Percentiles rank a stretch among this genome's conserved stretches.
Conservation (phyloP, 2,329 filamentous ascomycete genomes). For the Coniochaeta hoffmannii region DNA sequence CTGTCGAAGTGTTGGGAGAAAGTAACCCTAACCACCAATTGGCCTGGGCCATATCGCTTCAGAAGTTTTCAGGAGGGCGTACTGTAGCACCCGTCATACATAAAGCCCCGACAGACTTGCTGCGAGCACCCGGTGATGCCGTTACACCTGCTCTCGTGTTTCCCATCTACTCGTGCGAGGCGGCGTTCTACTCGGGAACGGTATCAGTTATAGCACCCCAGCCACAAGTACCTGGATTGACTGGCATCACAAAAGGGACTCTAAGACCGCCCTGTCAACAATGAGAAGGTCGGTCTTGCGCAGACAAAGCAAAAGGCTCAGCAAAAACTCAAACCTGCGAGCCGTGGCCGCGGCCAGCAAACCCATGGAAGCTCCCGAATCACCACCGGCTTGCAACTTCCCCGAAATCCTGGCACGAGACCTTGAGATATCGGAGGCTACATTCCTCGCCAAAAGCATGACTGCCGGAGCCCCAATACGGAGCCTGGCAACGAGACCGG, state of each 20-base stretch:
- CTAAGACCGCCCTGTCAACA: not conserved
- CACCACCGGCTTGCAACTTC: conserved; percentile 33
- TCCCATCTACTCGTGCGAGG: not conserved
- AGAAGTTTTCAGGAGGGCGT: not conserved
- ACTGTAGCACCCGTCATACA: conserved; percentile 1
- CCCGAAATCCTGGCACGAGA: conserved; percentile 50
- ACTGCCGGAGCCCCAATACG: conserved; percentile 40
- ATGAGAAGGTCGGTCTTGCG: not conserved
- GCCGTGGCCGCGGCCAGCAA: not conserved
- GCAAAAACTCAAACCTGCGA: not conserved
- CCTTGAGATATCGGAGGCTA: conserved; percentile 37
- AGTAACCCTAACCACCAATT: not conserved
- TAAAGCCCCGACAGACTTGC: not conserved
- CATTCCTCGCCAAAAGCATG: conserved; percentile 44
- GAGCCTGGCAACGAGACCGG: conserved; percentile 22
- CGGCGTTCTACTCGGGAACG: not conserved
- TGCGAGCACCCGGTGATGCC: not conserved
- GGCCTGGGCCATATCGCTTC: not conserved
- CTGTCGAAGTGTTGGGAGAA: not conserved
- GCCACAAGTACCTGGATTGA: not conserved
- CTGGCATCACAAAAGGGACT: not conserved
- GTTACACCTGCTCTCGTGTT: conserved; percentile 5
- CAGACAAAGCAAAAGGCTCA: not conserved
- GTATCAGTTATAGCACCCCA: not conserved
- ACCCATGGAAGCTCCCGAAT: conserved; percentile 5